Evolutionary conservation across 192 early-diverging fungal species (phyloP).

Genomic region (Podila minutissima): DNA sequence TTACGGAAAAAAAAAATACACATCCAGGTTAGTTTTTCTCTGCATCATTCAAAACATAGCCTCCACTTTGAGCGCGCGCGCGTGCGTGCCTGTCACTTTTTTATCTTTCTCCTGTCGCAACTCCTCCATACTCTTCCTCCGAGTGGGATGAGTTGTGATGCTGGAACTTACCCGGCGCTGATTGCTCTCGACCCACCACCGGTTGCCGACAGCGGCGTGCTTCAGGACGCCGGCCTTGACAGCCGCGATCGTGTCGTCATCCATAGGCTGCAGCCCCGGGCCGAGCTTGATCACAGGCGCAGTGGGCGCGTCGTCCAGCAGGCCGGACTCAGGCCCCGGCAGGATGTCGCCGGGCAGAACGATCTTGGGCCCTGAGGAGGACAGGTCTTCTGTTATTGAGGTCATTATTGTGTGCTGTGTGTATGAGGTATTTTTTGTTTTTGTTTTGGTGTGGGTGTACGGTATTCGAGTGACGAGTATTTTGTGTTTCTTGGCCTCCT

Average conservation of each 20-base stretch:
- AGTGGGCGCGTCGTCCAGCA: conserved; percentile 22
- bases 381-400: conserved; percentile 23
- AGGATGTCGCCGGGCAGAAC: conserved; percentile 67
- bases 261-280: conserved; percentile 80
- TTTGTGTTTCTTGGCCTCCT: background rate
- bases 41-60: background rate
- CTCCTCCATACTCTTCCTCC: too few relatives aligned
- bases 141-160: background rate
- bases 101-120: too few relatives aligned
- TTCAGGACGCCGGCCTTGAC: conserved; percentile 81
- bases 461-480: too few relatives aligned
- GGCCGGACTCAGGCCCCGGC: conserved; percentile 26
- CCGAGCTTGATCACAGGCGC: conserved; percentile 72
- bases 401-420: conserved; percentile 6
- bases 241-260: conserved; percentile 68
- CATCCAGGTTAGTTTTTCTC: background rate
- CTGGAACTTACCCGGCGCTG: conserved; percentile 72
- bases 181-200: conserved; percentile 85
- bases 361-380: conserved; percentile 31
- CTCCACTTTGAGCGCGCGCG: too few relatives aligned
- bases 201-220: conserved; percentile 60
- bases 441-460: background rate
- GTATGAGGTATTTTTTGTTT: background rate
- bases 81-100: too few relatives aligned
- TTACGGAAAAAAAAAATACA: background rate